Percentiles rank a stretch among this genome's conserved stretches.
phyloP scores from a whole-genome alignment of 768 basidiomycete genomes.

The Lyophyllum atratum region DNA sequence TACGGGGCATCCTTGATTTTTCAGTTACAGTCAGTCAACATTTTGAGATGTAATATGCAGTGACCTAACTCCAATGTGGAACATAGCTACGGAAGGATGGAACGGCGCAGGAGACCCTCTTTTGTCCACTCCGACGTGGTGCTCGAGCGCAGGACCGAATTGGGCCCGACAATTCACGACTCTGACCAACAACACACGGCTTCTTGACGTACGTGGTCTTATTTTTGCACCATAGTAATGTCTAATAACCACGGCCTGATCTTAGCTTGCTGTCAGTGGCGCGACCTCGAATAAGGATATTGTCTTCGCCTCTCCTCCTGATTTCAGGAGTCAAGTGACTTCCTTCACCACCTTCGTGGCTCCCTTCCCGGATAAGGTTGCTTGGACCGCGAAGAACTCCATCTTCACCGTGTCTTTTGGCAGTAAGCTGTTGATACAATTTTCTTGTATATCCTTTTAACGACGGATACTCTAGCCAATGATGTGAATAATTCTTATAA shows the following conservation, averaged over 20 bases:
- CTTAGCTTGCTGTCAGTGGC: constrained; percentile 23
- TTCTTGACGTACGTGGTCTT: constrained; percentile 15
- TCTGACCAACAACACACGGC: constrained; percentile 12
- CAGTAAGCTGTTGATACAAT: constrained; percentile 12
- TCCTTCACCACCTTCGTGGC: constrained; percentile 19
- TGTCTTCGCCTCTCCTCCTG: constrained; percentile 20
- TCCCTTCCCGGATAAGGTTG: constrained; percentile 16
- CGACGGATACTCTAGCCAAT: constrained; percentile 15
- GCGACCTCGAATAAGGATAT: constrained; percentile 19
- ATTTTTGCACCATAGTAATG: neutral
- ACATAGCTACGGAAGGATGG: constrained; percentile 22
- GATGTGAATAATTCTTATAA: constrained; percentile 21
- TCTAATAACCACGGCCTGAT: neutral
- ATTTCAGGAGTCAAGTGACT: constrained; percentile 22
- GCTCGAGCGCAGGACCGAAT: constrained; percentile 23
- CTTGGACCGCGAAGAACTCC: constrained; percentile 19
- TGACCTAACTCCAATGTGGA: neutral
- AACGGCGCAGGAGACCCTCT: constrained; percentile 20
- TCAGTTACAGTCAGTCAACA: constrained; percentile 11
- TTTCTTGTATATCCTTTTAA: neutral
- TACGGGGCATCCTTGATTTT: neutral
- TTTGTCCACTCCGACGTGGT: constrained; percentile 4
- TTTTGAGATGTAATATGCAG: neutral
- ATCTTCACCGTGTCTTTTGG: constrained; percentile 23
- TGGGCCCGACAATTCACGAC: constrained; percentile 21